phyloP scores from a whole-genome alignment of 2,329 filamentous ascomycete genomes.

The Pseudocercospora vitis region DNA sequence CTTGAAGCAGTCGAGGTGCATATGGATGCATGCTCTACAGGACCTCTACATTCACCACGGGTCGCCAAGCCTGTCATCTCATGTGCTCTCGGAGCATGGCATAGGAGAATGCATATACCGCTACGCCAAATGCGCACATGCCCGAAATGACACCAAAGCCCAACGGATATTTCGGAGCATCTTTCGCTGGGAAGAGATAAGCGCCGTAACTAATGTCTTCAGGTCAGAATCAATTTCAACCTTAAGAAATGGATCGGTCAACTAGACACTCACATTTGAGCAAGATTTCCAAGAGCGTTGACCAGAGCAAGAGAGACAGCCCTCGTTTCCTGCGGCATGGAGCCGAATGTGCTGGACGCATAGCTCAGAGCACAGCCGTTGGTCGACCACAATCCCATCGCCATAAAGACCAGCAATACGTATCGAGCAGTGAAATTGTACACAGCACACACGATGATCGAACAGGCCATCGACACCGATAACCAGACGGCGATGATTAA shows the following conservation, averaged over 20 bases:
- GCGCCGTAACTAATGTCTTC: no score
- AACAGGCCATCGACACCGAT: constrained; percentile 41
- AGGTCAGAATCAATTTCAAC: no score
- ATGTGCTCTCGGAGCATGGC: constrained; percentile 21
- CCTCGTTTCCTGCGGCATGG: constrained; percentile 41
- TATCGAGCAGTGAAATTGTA: constrained; percentile 57
- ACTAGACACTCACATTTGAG: no score
- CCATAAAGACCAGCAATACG: constrained; percentile 57
- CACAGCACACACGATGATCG: constrained; percentile 44
- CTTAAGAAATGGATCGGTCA: no score
- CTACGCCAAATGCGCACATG: constrained; percentile 39
- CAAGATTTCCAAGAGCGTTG: constrained; percentile 36
- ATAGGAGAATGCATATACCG: constrained; percentile 26
- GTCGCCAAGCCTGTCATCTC: neutral
- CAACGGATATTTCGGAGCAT: constrained; percentile 37
- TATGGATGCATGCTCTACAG: neutral
- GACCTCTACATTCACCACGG: neutral
- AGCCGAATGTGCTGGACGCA: constrained; percentile 53
- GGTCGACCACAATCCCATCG: constrained; percentile 55
- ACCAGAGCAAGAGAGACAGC: constrained; percentile 34
- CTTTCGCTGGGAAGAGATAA: constrained; percentile 37
- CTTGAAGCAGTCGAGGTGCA: neutral
- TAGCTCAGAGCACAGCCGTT: constrained; percentile 56
- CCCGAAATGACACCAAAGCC: constrained; percentile 48
- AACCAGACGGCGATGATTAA: constrained; percentile 54